Evolutionary conservation across 2,329 filamentous ascomycete species (phyloP).

Genomic region (Parastagonospora avenae): DNA sequence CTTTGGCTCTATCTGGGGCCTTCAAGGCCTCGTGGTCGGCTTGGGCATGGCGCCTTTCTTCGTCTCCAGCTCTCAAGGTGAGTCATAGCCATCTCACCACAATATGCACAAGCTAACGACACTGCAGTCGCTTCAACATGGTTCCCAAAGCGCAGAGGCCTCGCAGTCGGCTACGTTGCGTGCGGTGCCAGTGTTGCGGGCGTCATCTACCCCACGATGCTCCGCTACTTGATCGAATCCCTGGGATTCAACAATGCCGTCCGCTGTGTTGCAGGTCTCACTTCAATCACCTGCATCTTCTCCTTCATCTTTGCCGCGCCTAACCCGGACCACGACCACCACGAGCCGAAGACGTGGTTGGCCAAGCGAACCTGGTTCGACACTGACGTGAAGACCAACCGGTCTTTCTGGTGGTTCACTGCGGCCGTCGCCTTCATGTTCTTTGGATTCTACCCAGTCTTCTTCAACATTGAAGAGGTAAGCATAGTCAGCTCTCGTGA

Average conservation of each 20-base stretch:
- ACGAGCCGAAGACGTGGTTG: conserved; percentile 48
- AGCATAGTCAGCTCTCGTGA: conserved; percentile 5
- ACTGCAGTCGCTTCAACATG: conserved; percentile 55
- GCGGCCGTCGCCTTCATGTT: conserved; percentile 55
- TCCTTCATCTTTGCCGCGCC: conserved; percentile 52
- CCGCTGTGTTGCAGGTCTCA: conserved; percentile 50
- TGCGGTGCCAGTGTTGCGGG: conserved; percentile 56
- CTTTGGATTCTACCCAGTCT: conserved; percentile 58
- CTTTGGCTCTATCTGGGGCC: conserved; percentile 53
- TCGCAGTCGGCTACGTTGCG: conserved; percentile 57
- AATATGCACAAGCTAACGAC: not conserved
- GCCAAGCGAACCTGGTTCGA: conserved; percentile 51
- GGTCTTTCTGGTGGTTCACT: conserved; percentile 52
- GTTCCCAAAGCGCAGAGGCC: conserved; percentile 54
- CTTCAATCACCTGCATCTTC: conserved; percentile 47
- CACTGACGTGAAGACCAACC: conserved; percentile 50
- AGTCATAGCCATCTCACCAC: conserved; percentile 8
- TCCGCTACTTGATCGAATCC: conserved; percentile 49
- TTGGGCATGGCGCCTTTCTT: conserved; percentile 60
- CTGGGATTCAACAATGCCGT: conserved; percentile 54
- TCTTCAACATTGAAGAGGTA: conserved; percentile 59
- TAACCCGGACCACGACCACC: conserved; percentile 49
- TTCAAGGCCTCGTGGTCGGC: conserved; percentile 54
- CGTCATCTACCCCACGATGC: conserved; percentile 55
- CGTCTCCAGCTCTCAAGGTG: conserved; percentile 57